These are phyloP conservation scores for Erythrophleum fordii DNA, from an alignment of 306 rosid species.

Conservation along the genomic window DNA sequence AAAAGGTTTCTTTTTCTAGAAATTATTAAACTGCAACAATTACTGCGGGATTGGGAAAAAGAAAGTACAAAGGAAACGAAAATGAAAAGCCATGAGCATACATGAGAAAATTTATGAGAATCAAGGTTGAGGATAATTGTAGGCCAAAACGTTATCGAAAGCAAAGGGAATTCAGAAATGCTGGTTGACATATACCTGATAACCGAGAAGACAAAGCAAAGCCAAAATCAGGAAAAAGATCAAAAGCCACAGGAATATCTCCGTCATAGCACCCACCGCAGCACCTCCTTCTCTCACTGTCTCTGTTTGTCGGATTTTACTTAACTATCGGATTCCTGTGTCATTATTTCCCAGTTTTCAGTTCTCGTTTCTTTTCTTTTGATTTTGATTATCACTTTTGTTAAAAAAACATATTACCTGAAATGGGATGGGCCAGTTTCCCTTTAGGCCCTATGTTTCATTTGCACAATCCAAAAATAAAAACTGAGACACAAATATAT, in stretches of 20 bases:
- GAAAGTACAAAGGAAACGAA: background rate
- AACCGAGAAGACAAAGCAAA: slow-evolving; percentile 62
- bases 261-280: slow-evolving; percentile 52
- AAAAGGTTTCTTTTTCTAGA: background rate
- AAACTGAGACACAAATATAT: too few species aligned
- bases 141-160: background rate
- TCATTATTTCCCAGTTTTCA: background rate
- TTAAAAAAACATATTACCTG: too few species aligned
- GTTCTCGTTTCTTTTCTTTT: background rate
- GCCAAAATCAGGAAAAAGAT: slow-evolving; percentile 63
- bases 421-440: too few species aligned
- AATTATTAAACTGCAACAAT: background rate
- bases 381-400: too few species aligned
- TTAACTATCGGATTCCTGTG: background rate
- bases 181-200: slow-evolving; percentile 49
- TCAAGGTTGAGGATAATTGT: background rate
- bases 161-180: background rate
- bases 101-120: background rate
- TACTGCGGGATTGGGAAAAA: background rate
- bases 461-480: too few species aligned
- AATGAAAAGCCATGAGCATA: background rate
- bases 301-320: background rate
- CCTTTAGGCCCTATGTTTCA: too few species aligned
- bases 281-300: background rate
- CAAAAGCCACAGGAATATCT: slow-evolving; percentile 64